Percentiles rank a stretch among this genome's conserved stretches.
phyloP scores from a whole-genome alignment of 2,329 filamentous ascomycete genomes.

The Colletotrichum salicis region DNA sequence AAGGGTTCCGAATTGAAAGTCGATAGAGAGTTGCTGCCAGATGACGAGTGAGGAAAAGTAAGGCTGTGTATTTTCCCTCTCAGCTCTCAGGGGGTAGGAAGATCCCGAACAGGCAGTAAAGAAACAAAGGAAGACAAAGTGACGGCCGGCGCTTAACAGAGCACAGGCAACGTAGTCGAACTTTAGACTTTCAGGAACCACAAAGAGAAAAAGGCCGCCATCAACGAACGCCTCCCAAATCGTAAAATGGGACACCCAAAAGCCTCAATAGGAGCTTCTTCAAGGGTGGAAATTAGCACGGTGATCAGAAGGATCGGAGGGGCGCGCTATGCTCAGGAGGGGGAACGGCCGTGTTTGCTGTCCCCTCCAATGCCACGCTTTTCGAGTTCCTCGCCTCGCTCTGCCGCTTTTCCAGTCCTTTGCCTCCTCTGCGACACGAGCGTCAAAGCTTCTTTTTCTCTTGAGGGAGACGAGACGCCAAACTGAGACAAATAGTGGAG shows the following conservation, averaged over 20 bases:
- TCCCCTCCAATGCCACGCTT: neutral
- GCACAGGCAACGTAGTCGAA: neutral
- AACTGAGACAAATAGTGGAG: constrained; percentile 9
- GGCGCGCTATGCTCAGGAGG: constrained; percentile 8
- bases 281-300: constrained; percentile 26
- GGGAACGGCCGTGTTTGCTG: neutral
- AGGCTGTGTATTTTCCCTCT: neutral
- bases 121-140: neutral
- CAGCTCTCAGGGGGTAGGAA: neutral
- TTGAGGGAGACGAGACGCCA: constrained; percentile 3
- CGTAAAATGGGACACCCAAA: neutral
- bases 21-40: neutral
- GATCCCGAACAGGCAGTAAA: neutral
- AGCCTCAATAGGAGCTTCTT: neutral
- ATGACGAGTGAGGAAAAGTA: neutral
- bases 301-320: constrained; percentile 24
- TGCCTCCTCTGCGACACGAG: constrained; percentile 5
- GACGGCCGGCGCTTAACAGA: neutral
- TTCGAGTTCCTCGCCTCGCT: neutral
- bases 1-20: neutral
- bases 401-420: neutral
- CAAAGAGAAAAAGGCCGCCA: constrained; percentile 4
- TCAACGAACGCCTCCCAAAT: neutral
- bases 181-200: neutral
- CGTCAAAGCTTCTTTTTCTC: constrained; percentile 6